Percentiles rank a stretch among this genome's conserved stretches.
phyloP scores from a whole-genome alignment of 352 stramenopile species.

The Phytophthora pisi region DNA sequence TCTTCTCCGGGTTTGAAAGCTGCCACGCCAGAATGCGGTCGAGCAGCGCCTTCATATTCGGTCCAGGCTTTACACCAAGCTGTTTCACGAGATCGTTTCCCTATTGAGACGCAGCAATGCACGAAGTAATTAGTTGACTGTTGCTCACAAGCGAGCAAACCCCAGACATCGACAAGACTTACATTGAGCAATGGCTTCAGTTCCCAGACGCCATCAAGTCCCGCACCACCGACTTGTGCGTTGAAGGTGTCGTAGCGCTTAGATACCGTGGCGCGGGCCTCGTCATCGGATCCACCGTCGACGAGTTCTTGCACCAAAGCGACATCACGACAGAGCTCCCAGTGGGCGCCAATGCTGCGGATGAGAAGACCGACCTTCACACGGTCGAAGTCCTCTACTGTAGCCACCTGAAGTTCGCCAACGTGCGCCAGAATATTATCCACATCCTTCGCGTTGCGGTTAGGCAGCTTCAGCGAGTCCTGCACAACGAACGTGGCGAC shows the following conservation, averaged over 20 bases:
- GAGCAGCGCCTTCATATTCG: conserved; percentile 62
- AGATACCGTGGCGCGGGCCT: conserved; percentile 21
- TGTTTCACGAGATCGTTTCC: conserved; percentile 75
- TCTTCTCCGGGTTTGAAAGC: conserved; percentile 52
- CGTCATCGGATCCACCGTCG: conserved; percentile 13
- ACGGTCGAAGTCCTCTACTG: conserved; percentile 44
- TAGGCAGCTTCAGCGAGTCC: conserved; percentile 70
- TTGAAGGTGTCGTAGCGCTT: conserved; percentile 51
- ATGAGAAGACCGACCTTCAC: conserved; percentile 58
- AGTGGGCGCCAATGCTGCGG: conserved; percentile 63
- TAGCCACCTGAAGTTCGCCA: conserved; percentile 33
- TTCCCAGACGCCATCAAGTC: conserved; percentile 58
- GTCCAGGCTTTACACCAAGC: conserved; percentile 60
- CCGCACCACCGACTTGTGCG: conserved; percentile 28
- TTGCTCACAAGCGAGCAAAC: not conserved
- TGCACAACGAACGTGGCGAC: conserved; percentile 59
- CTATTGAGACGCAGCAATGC: conserved; percentile 27
- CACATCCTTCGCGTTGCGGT: conserved; percentile 70
- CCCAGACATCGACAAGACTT: conserved; percentile 12
- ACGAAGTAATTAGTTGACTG: conserved; percentile 7
- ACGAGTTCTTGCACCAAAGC: conserved; percentile 61
- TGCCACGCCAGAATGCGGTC: conserved; percentile 69
- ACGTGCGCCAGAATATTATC: conserved; percentile 57
- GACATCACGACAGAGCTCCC: conserved; percentile 60
- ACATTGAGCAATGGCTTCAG: conserved; percentile 79